These are phyloP conservation scores for Infundibulicybe gibba DNA, from an alignment of 768 basidiomycete species.

Conservation along the genomic window DNA sequence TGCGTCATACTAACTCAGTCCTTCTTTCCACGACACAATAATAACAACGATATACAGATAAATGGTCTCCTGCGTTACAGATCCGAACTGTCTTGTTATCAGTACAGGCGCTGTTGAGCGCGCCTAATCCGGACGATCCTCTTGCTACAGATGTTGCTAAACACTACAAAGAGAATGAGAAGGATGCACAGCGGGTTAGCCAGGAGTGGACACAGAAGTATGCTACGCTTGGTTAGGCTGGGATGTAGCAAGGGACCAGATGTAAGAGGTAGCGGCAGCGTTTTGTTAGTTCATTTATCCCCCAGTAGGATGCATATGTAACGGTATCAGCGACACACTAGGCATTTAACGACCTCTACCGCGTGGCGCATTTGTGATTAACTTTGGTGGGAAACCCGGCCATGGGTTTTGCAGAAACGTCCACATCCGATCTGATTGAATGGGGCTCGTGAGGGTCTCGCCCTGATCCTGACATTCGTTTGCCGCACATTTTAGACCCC, in stretches of 20 bases:
- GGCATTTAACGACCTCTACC: no score
- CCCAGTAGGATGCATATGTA: constrained; percentile 1
- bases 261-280: background rate
- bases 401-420: no score
- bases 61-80: constrained; percentile 99
- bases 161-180: constrained; percentile 98
- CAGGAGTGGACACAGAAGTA: constrained; percentile 95
- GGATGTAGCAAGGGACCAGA: background rate
- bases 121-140: constrained; percentile 96
- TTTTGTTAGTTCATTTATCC: background rate
- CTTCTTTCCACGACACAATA: background rate
- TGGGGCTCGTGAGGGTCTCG: constrained; percentile 6
- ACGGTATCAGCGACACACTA: background rate
- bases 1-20: no score
- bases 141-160: constrained; percentile 94
- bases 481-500: constrained; percentile 16
- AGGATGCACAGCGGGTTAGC: constrained; percentile 88
- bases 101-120: constrained; percentile 92
- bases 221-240: constrained; percentile 35
- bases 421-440: constrained; percentile 1
- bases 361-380: no score
- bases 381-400: no score
- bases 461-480: no score
- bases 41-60: constrained; percentile 51
- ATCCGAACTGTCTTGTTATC: constrained; percentile 97